Conservation (phyloP, 2,329 filamentous ascomycete genomes). For the Piedraia hortae region DNA sequence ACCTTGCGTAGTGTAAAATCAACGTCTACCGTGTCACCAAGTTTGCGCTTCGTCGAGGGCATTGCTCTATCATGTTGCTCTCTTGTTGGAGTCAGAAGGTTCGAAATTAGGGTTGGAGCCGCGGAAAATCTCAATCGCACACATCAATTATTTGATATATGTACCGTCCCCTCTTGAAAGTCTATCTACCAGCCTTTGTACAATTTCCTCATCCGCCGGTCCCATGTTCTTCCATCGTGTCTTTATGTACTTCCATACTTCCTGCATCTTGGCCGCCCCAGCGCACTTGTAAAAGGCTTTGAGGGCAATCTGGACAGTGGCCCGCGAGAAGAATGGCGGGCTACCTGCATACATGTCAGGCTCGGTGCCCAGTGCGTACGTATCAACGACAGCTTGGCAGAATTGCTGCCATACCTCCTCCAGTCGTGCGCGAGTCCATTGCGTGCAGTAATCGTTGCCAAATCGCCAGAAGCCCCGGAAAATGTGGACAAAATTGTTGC, state of each 20-base stretch:
- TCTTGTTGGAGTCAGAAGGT: no score
- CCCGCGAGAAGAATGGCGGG: conserved; percentile 14
- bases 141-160: no score
- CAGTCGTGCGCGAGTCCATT: conserved; percentile 48
- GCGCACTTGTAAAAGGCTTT: conserved; percentile 35
- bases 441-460: conserved; percentile 34
- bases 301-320: conserved; percentile 32
- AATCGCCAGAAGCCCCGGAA: conserved; percentile 59
- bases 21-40: conserved; percentile 11
- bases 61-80: no score
- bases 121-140: no score
- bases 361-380: background rate
- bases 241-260: conserved; percentile 24
- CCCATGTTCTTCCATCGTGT: conserved; percentile 13
- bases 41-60: conserved; percentile 5
- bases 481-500: conserved; percentile 50
- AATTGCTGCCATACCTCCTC: conserved; percentile 39
- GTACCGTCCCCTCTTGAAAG: conserved; percentile 1
- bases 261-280: conserved; percentile 23
- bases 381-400: conserved; percentile 11
- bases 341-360: conserved; percentile 4
- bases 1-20: conserved; percentile 14
- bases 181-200: conserved; percentile 3
- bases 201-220: conserved; percentile 6
- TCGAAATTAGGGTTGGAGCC: no score